Percentiles rank a stretch among this genome's conserved stretches.
Evolutionary conservation across 352 stramenopile species (phyloP).

Genomic region (Elongisporangium senticosum): DNA sequence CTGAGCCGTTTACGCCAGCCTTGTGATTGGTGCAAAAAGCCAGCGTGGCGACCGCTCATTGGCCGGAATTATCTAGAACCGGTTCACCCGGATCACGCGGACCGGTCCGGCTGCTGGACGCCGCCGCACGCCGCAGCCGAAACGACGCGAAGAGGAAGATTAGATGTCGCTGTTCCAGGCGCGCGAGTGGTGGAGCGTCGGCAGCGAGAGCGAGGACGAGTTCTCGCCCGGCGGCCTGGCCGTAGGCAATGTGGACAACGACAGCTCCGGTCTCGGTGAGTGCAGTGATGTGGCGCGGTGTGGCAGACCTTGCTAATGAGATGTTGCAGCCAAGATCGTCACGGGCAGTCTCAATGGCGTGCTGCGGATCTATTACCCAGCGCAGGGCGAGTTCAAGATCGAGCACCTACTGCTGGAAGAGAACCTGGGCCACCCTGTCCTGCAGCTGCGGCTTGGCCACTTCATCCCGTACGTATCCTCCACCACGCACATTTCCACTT

Average conservation of each 20-base stretch:
- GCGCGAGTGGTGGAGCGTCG: slow-evolving; percentile 83
- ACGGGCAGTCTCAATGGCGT: slow-evolving; percentile 83
- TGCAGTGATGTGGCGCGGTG: neutral
- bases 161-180: slow-evolving; percentile 89
- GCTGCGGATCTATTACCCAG: slow-evolving; percentile 81
- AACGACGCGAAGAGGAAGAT: neutral
- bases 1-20: neutral
- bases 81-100: neutral
- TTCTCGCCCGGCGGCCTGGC: slow-evolving; percentile 70
- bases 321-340: slow-evolving; percentile 76
- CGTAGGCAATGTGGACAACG: slow-evolving; percentile 87
- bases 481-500: slow-evolving; percentile 1
- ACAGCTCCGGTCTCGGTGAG: slow-evolving; percentile 43
- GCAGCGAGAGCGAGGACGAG: slow-evolving; percentile 70
- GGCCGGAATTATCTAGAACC: neutral
- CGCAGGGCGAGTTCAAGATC: slow-evolving; percentile 77
- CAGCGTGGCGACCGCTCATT: neutral
- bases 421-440: slow-evolving; percentile 75
- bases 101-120: neutral
- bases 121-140: neutral
- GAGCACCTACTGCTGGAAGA: slow-evolving; percentile 88
- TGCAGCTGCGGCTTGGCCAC: slow-evolving; percentile 80
- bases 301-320: no score
- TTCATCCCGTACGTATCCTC: slow-evolving; percentile 69
- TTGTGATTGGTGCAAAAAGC: neutral